Percentiles rank a stretch among this genome's conserved stretches.
Evolutionary conservation across 2,329 filamentous ascomycete species (phyloP).

Genomic region (Aschersonia sp.): DNA sequence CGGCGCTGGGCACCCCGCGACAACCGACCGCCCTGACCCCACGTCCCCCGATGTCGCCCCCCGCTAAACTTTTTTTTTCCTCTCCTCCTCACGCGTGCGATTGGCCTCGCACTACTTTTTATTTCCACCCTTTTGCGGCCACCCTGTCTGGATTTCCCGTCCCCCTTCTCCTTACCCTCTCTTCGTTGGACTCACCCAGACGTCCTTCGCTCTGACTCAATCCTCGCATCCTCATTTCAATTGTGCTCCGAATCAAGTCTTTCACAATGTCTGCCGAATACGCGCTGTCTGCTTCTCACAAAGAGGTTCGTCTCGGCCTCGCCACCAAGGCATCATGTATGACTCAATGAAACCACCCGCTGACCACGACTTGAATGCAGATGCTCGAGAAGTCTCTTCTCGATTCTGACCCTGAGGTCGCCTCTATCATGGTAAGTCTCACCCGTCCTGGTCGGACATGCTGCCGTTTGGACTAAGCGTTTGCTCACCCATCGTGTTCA

Average conservation of each 20-base stretch:
- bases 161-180: no score
- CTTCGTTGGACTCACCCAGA: no score
- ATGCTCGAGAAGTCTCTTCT: slow-evolving; percentile 92
- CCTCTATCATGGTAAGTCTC: slow-evolving; percentile 76
- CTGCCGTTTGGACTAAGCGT: no score
- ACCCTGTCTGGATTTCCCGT: no score
- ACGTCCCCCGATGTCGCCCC: not conserved
- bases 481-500: slow-evolving; percentile 17
- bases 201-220: not conserved
- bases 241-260: not conserved
- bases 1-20: no score
- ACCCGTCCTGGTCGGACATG: not conserved
- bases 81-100: not conserved
- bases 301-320: slow-evolving; percentile 28
- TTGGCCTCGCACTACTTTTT: no score
- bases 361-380: slow-evolving; percentile 25
- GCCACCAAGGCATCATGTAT: slow-evolving; percentile 7
- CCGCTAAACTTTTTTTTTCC: not conserved
- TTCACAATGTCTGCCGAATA: slow-evolving; percentile 31
- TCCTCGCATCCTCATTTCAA: not conserved
- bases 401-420: slow-evolving; percentile 86
- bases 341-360: not conserved
- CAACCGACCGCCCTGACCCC: not conserved
- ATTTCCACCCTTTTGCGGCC: no score
- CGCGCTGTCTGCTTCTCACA: slow-evolving; percentile 38